phyloP scores from a whole-genome alignment of 352 stramenopile species.

The Pythium myriotylum region DNA sequence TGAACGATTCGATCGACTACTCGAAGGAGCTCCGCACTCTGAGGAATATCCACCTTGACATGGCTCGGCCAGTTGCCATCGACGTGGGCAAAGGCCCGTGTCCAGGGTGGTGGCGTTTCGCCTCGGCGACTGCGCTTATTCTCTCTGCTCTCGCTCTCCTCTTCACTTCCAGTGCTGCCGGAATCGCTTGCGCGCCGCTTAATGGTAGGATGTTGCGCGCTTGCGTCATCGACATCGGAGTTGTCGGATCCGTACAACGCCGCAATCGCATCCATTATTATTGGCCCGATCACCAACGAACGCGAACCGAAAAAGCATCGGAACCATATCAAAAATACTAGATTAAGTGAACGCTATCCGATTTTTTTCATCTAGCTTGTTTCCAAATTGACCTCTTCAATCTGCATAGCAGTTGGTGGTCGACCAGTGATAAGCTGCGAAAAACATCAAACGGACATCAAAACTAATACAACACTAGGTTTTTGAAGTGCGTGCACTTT shows the following conservation, averaged over 20 bases:
- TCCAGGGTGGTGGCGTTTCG: slow-evolving; percentile 36
- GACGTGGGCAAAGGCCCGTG: slow-evolving; percentile 69
- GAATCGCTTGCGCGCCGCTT: not conserved
- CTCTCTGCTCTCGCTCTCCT: not conserved
- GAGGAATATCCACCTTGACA: slow-evolving; percentile 50
- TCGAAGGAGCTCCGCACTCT: slow-evolving; percentile 29
- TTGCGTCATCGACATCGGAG: slow-evolving; percentile 19
- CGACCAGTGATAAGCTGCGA: slow-evolving; percentile 65
- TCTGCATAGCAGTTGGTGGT: slow-evolving; percentile 66
- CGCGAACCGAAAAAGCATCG: not conserved
- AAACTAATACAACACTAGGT: too few relatives aligned
- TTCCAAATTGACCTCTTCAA: slow-evolving; percentile 70
- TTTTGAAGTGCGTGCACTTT: too few relatives aligned
- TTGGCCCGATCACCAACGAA: not conserved
- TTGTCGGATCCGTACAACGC: slow-evolving; percentile 27
- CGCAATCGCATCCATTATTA: slow-evolving; percentile 17
- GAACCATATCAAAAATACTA: slow-evolving; percentile 4
- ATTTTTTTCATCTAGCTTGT: too few relatives aligned
- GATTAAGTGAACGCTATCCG: slow-evolving; percentile 15
- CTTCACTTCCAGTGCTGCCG: not conserved
- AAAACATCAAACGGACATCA: not conserved
- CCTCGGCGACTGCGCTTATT: slow-evolving; percentile 12
- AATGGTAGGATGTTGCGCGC: not conserved
- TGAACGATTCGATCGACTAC: slow-evolving; percentile 35
- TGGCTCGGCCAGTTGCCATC: slow-evolving; percentile 86